Evolutionary conservation across 768 basidiomycete genomes (phyloP), one percentile per base, ranked within the genome.

Genomic region (Fistulinella prunicolor): DNA sequence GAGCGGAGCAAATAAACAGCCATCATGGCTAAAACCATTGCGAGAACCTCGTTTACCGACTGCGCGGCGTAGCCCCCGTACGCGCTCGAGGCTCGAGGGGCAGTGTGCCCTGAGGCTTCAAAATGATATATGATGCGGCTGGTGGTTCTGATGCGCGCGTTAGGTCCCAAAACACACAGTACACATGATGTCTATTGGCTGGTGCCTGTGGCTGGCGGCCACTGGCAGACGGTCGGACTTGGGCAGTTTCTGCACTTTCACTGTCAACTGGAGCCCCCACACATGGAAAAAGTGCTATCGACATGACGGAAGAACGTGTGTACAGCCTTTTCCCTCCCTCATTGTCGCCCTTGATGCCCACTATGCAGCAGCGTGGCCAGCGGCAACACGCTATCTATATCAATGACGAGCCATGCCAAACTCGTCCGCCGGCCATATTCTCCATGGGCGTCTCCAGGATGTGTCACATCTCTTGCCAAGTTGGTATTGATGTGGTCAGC

Each of bases 1-100:
- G 51, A 54, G 61, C 61, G 61, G 61, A 63, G 61, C 26, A 38
- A 38, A 37, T 6, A 47, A 28, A 45, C 47, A 26, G 36, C 36
- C 23, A 42, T 50, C 21, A 43, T n/a, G n/a, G n/a, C n/a, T n/a
- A n/a, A n/a, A n/a, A n/a, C n/a, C n/a, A n/a, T n/a, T n/a, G n/a
- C n/a, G n/a, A n/a, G n/a, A n/a, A n/a, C n/a, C n/a, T n/a, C n/a
- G n/a, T n/a, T n/a, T 12, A 30, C 12, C 32, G 12, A 34, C 9
- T 30, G 20, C 14, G 9, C 14, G 21, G 22, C 6, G 34, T 14
- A 14, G 16, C 40, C n/a, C n/a, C n/a, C n/a, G n/a, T n/a, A n/a
- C n/a, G n/a, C n/a, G n/a, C n/a, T n/a, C n/a, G n/a, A n/a, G n/a
- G n/a, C n/a, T n/a, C n/a, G n/a, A n/a, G 6, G 35, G 35, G 35